Conservation (phyloP, 2,329 filamentous ascomycete genomes). For the Xylaria sp. region DNA sequence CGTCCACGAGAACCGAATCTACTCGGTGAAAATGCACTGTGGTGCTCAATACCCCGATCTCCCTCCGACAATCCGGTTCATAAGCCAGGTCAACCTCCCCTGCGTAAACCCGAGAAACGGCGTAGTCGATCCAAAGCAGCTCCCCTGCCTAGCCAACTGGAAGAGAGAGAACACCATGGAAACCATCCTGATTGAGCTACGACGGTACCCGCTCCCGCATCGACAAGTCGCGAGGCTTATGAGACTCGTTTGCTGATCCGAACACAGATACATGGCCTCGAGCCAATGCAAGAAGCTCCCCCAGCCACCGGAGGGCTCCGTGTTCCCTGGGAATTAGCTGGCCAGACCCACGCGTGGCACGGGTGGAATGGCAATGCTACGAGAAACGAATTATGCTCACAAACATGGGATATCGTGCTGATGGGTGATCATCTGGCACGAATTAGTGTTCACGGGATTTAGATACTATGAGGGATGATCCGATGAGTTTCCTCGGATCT, state of each 20-base stretch:
- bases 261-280: constrained; percentile 86
- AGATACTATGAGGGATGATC: constrained; percentile 4
- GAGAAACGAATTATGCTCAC: constrained; percentile 31
- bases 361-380: constrained; percentile 5
- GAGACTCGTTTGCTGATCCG: constrained; percentile 34
- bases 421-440: not conserved
- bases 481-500: constrained; percentile 3
- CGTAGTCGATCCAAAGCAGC: constrained; percentile 82
- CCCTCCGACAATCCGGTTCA: constrained; percentile 90
- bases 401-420: constrained; percentile 2
- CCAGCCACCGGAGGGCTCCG: constrained; percentile 87
- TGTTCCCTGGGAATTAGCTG: constrained; percentile 40
- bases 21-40: constrained; percentile 97
- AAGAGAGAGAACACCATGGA: constrained; percentile 95
- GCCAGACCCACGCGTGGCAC: not conserved
- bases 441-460: constrained; percentile 1
- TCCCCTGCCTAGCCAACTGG: constrained; percentile 90
- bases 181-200: constrained; percentile 86
- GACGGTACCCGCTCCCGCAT: constrained; percentile 65
- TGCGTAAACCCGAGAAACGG: constrained; percentile 87
- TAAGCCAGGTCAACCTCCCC: constrained; percentile 95
- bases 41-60: constrained; percentile 87
- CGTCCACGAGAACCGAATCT: constrained; percentile 98
- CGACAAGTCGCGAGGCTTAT: constrained; percentile 40
- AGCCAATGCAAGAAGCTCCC: constrained; percentile 93